phyloP scores from a whole-genome alignment of 768 basidiomycete species.

The Auricularia sp. region DNA sequence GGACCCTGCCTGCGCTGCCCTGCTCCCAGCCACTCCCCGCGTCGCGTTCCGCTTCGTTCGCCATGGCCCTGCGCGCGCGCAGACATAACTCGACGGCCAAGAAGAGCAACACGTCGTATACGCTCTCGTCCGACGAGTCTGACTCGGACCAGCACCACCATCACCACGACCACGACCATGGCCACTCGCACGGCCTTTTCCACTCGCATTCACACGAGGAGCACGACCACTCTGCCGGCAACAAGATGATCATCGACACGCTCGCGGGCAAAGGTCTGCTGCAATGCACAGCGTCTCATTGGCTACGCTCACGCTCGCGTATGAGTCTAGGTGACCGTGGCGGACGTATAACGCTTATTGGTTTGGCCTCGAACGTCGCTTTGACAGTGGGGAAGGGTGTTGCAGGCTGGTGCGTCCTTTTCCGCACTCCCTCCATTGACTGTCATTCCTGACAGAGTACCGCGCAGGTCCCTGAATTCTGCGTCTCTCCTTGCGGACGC shows the following conservation, averaged over 20 bases:
- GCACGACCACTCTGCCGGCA: constrained; percentile 46
- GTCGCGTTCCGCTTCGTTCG: background rate
- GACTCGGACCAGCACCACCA: constrained; percentile 16
- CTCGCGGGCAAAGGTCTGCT: constrained; percentile 52
- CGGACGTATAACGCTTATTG: constrained; percentile 74
- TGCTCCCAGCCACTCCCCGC: background rate
- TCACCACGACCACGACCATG: constrained; percentile 25
- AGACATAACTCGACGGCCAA: background rate
- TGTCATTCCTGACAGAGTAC: background rate
- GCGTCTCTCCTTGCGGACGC: constrained; percentile 89
- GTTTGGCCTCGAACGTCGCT: constrained; percentile 70
- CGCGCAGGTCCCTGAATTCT: constrained; percentile 47
- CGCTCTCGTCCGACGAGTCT: background rate
- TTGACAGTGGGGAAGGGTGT: constrained; percentile 76
- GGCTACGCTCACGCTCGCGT: background rate
- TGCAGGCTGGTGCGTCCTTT: constrained; percentile 69
- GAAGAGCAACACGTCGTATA: background rate
- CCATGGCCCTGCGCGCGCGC: background rate
- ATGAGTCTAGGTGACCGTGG: constrained; percentile 58
- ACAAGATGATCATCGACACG: constrained; percentile 58
- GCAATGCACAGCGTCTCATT: background rate
- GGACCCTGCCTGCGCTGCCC: background rate
- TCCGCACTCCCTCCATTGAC: constrained; percentile 1
- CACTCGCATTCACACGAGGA: constrained; percentile 59
- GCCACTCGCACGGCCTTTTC: constrained; percentile 54